Evolutionary conservation across 768 basidiomycete species (phyloP).

Genomic region (Lactifluus pinguis): DNA sequence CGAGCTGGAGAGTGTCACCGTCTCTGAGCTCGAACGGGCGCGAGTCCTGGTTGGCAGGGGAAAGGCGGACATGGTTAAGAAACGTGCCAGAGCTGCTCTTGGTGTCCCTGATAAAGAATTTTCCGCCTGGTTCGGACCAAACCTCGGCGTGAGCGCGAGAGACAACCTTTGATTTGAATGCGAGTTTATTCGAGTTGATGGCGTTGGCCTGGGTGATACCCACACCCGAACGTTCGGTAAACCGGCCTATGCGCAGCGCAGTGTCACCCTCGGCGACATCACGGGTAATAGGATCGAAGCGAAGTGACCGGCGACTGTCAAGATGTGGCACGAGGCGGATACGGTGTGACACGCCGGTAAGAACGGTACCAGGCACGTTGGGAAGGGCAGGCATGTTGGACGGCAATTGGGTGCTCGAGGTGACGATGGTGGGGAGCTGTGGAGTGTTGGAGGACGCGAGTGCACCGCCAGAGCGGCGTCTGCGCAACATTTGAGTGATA

Average conservation of each 20-base stretch:
- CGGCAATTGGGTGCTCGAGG: slow-evolving; percentile 21
- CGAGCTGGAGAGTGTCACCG: slow-evolving; percentile 89
- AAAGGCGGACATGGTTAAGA: slow-evolving; percentile 88
- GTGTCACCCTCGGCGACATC: slow-evolving; percentile 66
- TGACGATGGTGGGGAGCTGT: slow-evolving; percentile 21
- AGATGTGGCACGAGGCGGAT: slow-evolving; percentile 94
- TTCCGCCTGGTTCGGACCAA: slow-evolving; percentile 60
- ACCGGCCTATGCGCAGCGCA: slow-evolving; percentile 82
- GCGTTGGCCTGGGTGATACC: slow-evolving; percentile 59
- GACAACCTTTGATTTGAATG: slow-evolving; percentile 94
- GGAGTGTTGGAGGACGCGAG: slow-evolving; percentile 28
- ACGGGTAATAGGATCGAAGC: slow-evolving; percentile 86
- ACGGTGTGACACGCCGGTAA: slow-evolving; percentile 41
- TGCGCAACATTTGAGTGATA: slow-evolving; percentile 54
- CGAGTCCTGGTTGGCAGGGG: slow-evolving; percentile 73
- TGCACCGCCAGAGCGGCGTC: slow-evolving; percentile 56
- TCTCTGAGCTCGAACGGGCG: slow-evolving; percentile 75
- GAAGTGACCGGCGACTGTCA: slow-evolving; percentile 79
- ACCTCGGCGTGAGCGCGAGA: slow-evolving; percentile 92
- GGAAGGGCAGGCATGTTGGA: slow-evolving; percentile 17
- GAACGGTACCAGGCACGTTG: slow-evolving; percentile 18
- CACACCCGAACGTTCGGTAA: slow-evolving; percentile 77
- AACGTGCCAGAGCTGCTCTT: slow-evolving; percentile 90
- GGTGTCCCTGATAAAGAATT: slow-evolving; percentile 86
- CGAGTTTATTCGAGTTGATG: slow-evolving; percentile 72